Evolutionary conservation across 2,329 filamentous ascomycete genomes (phyloP).

Genomic region (Hymenoscyphus fraxineus): DNA sequence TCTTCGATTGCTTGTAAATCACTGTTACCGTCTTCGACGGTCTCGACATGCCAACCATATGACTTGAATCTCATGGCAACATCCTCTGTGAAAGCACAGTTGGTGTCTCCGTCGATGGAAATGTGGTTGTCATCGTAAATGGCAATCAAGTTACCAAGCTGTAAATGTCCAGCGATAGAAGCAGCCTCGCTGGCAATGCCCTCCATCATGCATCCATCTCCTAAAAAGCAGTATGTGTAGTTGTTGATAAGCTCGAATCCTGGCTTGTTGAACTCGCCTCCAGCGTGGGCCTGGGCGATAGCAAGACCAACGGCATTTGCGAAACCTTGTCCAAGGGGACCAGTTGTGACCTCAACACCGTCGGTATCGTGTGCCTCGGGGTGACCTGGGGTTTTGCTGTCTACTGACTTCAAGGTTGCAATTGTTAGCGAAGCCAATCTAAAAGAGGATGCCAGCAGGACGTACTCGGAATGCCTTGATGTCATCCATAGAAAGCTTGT

Average conservation of each 20-base stretch:
- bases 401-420: slow-evolving; percentile 42
- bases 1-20: slow-evolving; percentile 85
- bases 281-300: slow-evolving; percentile 90
- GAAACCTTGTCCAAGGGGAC: slow-evolving; percentile 95
- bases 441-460: slow-evolving; percentile 9
- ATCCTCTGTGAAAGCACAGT: slow-evolving; percentile 95
- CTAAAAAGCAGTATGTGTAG: slow-evolving; percentile 95
- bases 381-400: slow-evolving; percentile 86
- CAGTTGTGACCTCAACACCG: slow-evolving; percentile 96
- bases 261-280: slow-evolving; percentile 92
- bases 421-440: slow-evolving; percentile 6
- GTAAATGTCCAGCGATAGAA: slow-evolving; percentile 89
- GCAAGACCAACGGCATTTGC: slow-evolving; percentile 96
- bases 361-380: slow-evolving; percentile 96
- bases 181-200: slow-evolving; percentile 91
- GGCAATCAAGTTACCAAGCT: slow-evolving; percentile 95
- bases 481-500: slow-evolving; percentile 80
- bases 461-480: slow-evolving; percentile 94
- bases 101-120: slow-evolving; percentile 90
- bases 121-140: slow-evolving; percentile 99
- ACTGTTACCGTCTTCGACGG: slow-evolving; percentile 82
- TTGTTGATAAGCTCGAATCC: slow-evolving; percentile 89
- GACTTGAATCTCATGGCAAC: slow-evolving; percentile 91
- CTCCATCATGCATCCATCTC: slow-evolving; percentile 98
- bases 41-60: slow-evolving; percentile 91